Base-by-base conservation (phyloP, 1,139 yeast genomes). In the Geotrichum phurueaensis region DNA sequence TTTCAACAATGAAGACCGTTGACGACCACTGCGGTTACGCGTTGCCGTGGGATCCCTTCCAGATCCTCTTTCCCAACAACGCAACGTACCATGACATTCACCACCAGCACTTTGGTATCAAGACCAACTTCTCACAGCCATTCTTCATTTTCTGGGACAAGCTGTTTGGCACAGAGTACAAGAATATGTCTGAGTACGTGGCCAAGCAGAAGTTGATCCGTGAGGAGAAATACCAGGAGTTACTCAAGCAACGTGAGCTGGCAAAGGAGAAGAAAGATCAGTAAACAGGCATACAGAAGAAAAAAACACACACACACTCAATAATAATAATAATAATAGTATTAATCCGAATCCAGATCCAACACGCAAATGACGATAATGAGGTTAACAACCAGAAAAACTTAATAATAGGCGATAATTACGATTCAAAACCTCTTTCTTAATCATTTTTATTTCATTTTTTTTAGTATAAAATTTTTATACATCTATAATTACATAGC, bases 21-120 rank as follows among this genome's bases (percentile, higher is more conserved):
- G 99, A 94, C 73, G 99, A 94, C 74, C 99, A 94, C 75, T 94
- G 98, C 75, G 99, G 99, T 22, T 94, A 92, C 75, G 84, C 91
- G 54, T 78, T 94, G 62, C 99, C 98, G 20, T 88, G 78, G 73
- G 99, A 94, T 73, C 84, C 92, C 43, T 88, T 94, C 79, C 99
- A 94, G 77, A 72, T 84, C 51, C 62, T 92, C 18, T 94, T 94
- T 81, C 98, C 98, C 64, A 94, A 94, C 76, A 92, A 94, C 70
- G 89, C 98, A 13, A 87, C 91, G 49, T 94, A 91, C 74, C 99
- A 94, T 72, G 99, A 94, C 75, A 91, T 94, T 67, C 99, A 94
- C 73, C 99, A 94, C 76, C 99, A 94, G 78, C 84, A 84, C 68
- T 94, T 95, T 82, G 99, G 99, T 43, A 86, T 94, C 75, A 91